Conservation (phyloP, 257 asterid genomes). For the Solanum megistacrolobum region DNA sequence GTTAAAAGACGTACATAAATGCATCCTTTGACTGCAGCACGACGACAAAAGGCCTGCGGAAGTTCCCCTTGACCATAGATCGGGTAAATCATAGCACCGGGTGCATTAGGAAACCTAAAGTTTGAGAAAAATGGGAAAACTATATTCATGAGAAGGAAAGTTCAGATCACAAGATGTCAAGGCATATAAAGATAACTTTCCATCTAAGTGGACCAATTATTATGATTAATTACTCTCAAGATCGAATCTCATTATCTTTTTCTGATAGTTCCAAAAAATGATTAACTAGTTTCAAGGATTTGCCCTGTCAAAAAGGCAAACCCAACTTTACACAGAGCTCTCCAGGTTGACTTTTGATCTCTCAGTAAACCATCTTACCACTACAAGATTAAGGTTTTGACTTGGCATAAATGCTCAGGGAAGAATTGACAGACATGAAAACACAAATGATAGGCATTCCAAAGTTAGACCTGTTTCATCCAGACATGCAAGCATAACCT, state of each 20-base stretch:
- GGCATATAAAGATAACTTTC: background rate
- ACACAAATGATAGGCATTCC: background rate
- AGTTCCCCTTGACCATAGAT: slow-evolving; percentile 91
- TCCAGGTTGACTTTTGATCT: background rate
- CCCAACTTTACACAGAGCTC: background rate
- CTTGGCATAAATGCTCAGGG: background rate
- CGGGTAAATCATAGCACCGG: slow-evolving; percentile 90
- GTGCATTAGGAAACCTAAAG: slow-evolving; percentile 77
- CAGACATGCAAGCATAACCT: background rate
- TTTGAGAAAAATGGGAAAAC: background rate
- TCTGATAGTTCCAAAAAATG: background rate
- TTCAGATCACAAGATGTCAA: background rate
- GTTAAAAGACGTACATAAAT: slow-evolving; percentile 43
- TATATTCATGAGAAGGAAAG: background rate
- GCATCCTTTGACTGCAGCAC: slow-evolving; percentile 98
- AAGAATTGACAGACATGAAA: background rate
- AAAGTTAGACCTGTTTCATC: background rate
- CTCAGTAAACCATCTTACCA: background rate
- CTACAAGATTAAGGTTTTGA: background rate
- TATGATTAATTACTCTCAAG: background rate
- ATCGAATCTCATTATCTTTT: background rate
- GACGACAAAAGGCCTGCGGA: slow-evolving; percentile 93
- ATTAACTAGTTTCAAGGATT: background rate
- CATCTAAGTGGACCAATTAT: background rate
- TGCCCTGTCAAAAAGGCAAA: background rate